These are phyloP conservation scores for Vachellia collinsii DNA, from an alignment of 306 rosid species.

Conservation along the genomic window DNA sequence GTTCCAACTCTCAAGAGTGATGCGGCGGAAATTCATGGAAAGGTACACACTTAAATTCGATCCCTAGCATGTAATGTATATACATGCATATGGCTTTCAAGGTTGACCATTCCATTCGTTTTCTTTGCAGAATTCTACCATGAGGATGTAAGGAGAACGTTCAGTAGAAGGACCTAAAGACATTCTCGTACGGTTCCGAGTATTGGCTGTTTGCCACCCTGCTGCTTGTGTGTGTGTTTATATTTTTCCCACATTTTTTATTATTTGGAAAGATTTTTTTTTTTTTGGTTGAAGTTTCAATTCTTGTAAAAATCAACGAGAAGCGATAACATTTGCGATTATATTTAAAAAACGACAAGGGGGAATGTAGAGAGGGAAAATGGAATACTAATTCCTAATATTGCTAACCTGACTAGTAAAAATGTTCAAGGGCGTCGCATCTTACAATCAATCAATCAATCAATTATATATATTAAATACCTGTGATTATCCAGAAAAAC, in stretches of 20 bases:
- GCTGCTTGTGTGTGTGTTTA: conserved; percentile 2
- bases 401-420: background rate
- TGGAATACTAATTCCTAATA: background rate
- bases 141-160: background rate
- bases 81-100: background rate
- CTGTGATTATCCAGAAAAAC: background rate
- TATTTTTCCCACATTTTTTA: background rate
- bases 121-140: background rate
- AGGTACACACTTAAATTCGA: background rate
- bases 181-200: background rate
- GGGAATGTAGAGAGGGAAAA: background rate
- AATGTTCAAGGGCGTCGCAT: background rate
- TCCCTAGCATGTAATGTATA: background rate
- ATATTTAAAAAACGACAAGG: background rate
- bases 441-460: background rate
- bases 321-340: background rate
- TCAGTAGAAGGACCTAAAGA: background rate
- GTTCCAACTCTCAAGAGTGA: background rate
- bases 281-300: background rate
- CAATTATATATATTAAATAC: background rate
- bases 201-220: background rate
- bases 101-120: background rate
- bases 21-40: background rate
- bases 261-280: conserved; percentile 4
- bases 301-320: background rate